Conservation (phyloP, 192 early-diverging fungal species). For the Coemansia sp. region DNA sequence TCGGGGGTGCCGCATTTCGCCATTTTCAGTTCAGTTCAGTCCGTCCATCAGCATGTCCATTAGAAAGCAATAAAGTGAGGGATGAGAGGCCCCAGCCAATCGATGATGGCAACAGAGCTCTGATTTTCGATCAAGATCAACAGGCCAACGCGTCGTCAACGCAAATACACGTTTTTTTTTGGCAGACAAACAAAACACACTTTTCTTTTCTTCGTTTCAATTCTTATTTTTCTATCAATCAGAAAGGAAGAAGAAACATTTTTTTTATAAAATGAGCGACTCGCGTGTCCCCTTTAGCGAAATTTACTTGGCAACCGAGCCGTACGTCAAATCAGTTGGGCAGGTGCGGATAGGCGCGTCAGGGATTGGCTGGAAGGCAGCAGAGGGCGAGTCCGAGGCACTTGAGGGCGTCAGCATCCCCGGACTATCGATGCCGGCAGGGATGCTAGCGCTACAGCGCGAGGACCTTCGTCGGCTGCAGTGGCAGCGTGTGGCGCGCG, state of each 20-base stretch:
- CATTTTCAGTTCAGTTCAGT: constrained; percentile 25
- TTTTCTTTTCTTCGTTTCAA: background rate
- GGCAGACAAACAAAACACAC: too few relatives aligned
- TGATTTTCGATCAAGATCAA: too few relatives aligned
- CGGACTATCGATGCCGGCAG: constrained; percentile 19
- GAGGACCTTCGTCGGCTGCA: constrained; percentile 69
- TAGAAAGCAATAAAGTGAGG: too few relatives aligned
- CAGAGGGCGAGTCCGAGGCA: constrained; percentile 42
- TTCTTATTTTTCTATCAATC: constrained; percentile 4
- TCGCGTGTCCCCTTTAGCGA: constrained; percentile 36
- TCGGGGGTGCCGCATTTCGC: constrained; percentile 36
- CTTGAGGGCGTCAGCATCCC: constrained; percentile 33
- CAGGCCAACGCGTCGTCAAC: too few relatives aligned
- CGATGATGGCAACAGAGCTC: too few relatives aligned
- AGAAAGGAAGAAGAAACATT: background rate
- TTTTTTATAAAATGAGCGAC: constrained; percentile 24
- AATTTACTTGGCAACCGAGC: constrained; percentile 50
- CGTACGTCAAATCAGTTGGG: constrained; percentile 36
- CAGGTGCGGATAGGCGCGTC: constrained; percentile 48
- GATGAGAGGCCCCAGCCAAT: background rate
- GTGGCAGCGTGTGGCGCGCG: constrained; percentile 82
- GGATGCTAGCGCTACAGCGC: constrained; percentile 46
- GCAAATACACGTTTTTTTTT: too few relatives aligned
- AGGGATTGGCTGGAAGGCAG: constrained; percentile 53
- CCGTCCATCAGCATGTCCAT: constrained; percentile 11